phyloP scores from a whole-genome alignment of 1,284 basidiomycete species.

The Inonotus hispidus region DNA sequence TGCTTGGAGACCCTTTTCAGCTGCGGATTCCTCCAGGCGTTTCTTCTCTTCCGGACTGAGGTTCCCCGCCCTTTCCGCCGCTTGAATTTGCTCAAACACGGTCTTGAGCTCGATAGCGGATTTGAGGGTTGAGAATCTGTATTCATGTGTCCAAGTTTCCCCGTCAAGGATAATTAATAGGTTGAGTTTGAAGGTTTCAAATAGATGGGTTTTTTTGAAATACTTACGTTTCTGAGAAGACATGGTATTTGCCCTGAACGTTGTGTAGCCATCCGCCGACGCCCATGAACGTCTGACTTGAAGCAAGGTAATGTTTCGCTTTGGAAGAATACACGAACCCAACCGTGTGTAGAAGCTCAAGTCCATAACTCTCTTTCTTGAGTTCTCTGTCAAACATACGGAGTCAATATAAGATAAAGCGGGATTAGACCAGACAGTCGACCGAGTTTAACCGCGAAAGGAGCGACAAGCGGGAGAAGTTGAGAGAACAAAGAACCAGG shows the following conservation, averaged over 20 bases:
- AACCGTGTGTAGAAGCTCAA: slow-evolving; percentile 87
- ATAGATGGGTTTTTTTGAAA: background rate
- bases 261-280: slow-evolving; percentile 93
- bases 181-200: background rate
- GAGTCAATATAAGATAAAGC: background rate
- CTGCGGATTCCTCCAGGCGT: slow-evolving; percentile 92
- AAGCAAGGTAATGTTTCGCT: slow-evolving; percentile 76
- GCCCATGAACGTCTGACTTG: slow-evolving; percentile 73
- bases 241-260: slow-evolving; percentile 89
- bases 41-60: slow-evolving; percentile 82
- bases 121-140: slow-evolving; percentile 80
- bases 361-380: slow-evolving; percentile 88
- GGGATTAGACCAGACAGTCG: background rate
- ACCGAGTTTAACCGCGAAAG: background rate
- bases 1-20: slow-evolving; percentile 91
- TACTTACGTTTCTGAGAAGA: slow-evolving; percentile 87
- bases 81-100: slow-evolving; percentile 94
- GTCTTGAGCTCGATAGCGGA: slow-evolving; percentile 90
- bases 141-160: background rate
- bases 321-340: slow-evolving; percentile 88
- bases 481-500: slow-evolving; percentile 7
- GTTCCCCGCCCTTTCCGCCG: slow-evolving; percentile 84
- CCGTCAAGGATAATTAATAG: background rate
- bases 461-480: background rate
- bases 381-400: slow-evolving; percentile 53